Base-by-base conservation (phyloP, 352 stramenopile species). In the Globisporangium heterothallicum region DNA sequence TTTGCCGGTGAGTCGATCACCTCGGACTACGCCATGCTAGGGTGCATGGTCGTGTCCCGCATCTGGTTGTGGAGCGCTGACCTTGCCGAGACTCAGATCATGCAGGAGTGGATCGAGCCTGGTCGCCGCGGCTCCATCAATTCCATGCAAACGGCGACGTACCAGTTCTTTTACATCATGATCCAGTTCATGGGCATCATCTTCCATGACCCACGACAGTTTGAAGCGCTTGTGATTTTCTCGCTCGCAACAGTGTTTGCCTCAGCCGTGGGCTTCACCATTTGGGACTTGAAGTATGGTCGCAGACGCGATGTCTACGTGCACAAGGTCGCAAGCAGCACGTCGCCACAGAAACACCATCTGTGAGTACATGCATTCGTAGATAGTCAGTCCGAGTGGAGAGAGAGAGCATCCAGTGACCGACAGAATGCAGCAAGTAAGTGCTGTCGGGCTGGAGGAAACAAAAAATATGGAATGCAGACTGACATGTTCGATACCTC, bases 1-100 rank as follows among this genome's bases (percentile, higher is more conserved):
- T 40, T 79, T 21, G 60, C 52, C 19, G 72, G 70, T 24, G 67
- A 86, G 57, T 74, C 65, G 4, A 10, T 52, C 4, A 58, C 64
- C 10, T 79, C 74, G 14, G 74, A 86, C 63, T 84, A 82, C 60
- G 61, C 63, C 4, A 78, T 86, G 63, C 52, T 86, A 29, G 59
- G 44, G 3, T 79, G 69, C 38, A 63, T 84, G 43, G 56, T 78
- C 14, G 53, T 79, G 18, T 83, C 73, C 7, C 71, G 75, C 25
- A 44, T 70, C 44, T 84, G 73, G 70, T 66, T 86, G 8, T 84
- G 75, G 75, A 77, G 50, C 25, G 61, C 56, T 7, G 74, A 85
- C 47, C 47, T 87, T n/a, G 74, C 70, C 6, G 72, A 85, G 59
- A 84, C 72, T 22, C 76, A 87, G 63, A 74, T 84, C 48, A 84